Evolutionary conservation across 2,329 filamentous ascomycete species (phyloP), one percentile per base, ranked within the genome.

Genomic region (Phoma herbarum): DNA sequence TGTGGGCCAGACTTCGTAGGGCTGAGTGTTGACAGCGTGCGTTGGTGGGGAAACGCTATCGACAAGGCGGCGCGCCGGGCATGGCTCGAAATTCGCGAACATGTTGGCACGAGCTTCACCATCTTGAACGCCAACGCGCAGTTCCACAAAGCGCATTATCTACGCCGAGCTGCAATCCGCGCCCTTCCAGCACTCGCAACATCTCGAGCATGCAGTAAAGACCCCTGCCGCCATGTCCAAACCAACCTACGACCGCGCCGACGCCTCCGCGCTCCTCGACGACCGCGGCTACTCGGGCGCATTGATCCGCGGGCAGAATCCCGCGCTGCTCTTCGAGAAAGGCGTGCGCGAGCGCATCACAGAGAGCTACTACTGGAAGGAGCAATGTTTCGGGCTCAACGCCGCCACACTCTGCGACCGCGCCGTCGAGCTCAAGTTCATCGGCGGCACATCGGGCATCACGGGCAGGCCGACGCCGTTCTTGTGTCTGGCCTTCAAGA

Each of bases 361-460:
- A 67, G 93, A 97, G 74, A 92, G 88, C 52, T 96, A 97, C 80
- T 99, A 97, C 82, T 99, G 93, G 90, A 97, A 97, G 79, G 95
- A 98, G 80, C 93, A 97, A 81, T 97, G 95, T 77, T 99, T 98
- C 79, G 95, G 91, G 41, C 84, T 99, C 65, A 99, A 98, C 81
- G 85, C 86, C 3, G 88, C 88, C 1, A 89, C 87, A 0, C 77
- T 99, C 6, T 90, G 97, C 69, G 92, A 97, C 80, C 91, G 95
- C 64, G 93, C 96, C 0, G 90, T 92, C 25, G 90, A 94, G 68
- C 85, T 99, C 45, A 85, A 82, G 47, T 95, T 90, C 77, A 86
- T 99, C 56, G 95, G 93, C 63, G 95, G 95, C 66, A 96, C 93
- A 5, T 92, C 92, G 71, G 93, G 93, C 52, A 85, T 87, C 18